A percentile compares a stretch with the other conserved stretches of the same genome.
phyloP scores from a whole-genome alignment of 495 filamentous ascomycete genomes.

The Hyaloscypha hepaticicola region DNA sequence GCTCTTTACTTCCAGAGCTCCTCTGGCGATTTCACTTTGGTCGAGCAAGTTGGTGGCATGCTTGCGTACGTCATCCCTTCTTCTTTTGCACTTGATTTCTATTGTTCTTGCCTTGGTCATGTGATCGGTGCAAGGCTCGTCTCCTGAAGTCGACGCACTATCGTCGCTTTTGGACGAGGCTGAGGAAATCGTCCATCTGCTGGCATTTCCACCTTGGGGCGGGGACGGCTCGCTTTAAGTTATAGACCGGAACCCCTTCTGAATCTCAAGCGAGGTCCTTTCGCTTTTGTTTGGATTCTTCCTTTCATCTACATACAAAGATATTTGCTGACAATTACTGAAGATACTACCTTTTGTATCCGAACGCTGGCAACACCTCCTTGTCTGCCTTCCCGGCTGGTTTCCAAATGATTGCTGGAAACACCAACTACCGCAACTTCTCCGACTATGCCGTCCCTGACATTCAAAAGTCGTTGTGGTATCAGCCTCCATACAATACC shows the following conservation, averaged over 20 bases:
- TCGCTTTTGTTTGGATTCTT: neutral
- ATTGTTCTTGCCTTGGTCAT: neutral
- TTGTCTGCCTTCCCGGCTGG: slow-evolving; percentile 73
- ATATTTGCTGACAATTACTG: slow-evolving; percentile 19
- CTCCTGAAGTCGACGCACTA: neutral
- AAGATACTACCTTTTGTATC: slow-evolving; percentile 74
- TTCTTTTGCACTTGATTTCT: neutral
- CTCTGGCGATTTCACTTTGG: slow-evolving; percentile 41
- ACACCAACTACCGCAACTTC: slow-evolving; percentile 67
- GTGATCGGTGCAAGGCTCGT: neutral
- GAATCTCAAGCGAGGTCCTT: neutral
- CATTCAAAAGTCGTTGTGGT: slow-evolving; percentile 71
- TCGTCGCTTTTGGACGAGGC: neutral
- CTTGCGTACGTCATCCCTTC: slow-evolving; percentile 47
- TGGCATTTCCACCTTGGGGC: too few species aligned
- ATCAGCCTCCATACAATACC: slow-evolving; percentile 47
- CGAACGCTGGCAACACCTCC: slow-evolving; percentile 47
- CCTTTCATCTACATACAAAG: neutral
- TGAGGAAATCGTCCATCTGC: too few species aligned
- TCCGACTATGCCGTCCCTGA: slow-evolving; percentile 63
- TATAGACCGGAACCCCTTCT: too few species aligned
- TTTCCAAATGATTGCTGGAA: slow-evolving; percentile 87
- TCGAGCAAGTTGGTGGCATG: slow-evolving; percentile 60
- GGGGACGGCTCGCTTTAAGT: neutral
- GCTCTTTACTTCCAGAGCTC: slow-evolving; percentile 60